These are phyloP conservation scores for Lecanicillium sp. DNA, from an alignment of 2,329 filamentous ascomycete species.

Conservation along the genomic window DNA sequence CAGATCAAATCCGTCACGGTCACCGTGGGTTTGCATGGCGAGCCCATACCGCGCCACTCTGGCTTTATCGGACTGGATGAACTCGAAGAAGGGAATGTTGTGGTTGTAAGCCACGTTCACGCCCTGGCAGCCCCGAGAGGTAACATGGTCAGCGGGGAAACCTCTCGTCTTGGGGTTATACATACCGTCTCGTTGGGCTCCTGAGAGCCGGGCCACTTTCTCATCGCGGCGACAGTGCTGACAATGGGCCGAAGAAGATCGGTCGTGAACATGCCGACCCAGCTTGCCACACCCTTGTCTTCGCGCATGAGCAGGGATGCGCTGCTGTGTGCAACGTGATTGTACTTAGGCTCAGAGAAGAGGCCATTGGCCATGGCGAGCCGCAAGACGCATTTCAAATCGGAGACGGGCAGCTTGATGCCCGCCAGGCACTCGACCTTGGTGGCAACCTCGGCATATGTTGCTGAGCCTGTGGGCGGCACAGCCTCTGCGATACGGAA, in stretches of 20 bases:
- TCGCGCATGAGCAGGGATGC: conserved; percentile 26
- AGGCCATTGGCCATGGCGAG: conserved; percentile 33
- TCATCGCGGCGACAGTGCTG: conserved; percentile 28
- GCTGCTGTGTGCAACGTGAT: conserved; percentile 34
- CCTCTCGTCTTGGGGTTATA: not conserved
- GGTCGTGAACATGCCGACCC: conserved; percentile 26
- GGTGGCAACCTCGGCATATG: conserved; percentile 22
- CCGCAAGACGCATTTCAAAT: conserved; percentile 32
- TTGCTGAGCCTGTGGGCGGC: conserved; percentile 22
- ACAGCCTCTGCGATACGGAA: conserved; percentile 27
- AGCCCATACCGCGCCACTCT: conserved; percentile 25
- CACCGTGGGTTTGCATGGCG: conserved; percentile 26
- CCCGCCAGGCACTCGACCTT: conserved; percentile 29
- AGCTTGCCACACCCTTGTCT: conserved; percentile 24
- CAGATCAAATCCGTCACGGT: conserved; percentile 19
- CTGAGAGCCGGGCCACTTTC: conserved; percentile 30
- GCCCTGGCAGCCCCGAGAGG: conserved; percentile 4
- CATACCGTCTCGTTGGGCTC: conserved; percentile 28
- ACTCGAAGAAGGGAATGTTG: conserved; percentile 22
- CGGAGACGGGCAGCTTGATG: conserved; percentile 28
- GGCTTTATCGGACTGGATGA: conserved; percentile 22
- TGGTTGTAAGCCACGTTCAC: conserved; percentile 25
- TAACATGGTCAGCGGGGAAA: not conserved
- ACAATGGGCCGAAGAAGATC: conserved; percentile 27
- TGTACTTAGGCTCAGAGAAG: conserved; percentile 33